phyloP scores from a whole-genome alignment of 352 stramenopile genomes.

The Phytophthora multivora region DNA sequence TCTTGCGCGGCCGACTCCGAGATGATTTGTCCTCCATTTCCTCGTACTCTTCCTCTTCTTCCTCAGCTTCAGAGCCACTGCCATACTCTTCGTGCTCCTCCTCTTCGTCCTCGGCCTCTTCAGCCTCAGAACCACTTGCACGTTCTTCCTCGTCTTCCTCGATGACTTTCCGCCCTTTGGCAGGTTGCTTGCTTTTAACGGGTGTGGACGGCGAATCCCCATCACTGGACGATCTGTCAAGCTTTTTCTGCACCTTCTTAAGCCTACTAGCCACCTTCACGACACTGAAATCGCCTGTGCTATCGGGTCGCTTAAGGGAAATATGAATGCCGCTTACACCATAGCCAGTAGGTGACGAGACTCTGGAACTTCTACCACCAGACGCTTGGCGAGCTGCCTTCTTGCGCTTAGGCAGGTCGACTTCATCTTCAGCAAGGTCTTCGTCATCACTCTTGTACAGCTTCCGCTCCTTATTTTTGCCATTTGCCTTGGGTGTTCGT shows the following conservation, averaged over 20 bases:
- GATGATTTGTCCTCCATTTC: constrained; percentile 41
- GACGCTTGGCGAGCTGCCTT: constrained; percentile 42
- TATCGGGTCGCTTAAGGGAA: constrained; percentile 31
- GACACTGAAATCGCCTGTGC: constrained; percentile 36
- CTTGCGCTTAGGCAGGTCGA: constrained; percentile 38
- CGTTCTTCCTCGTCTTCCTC: constrained; percentile 50
- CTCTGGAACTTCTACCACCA: constrained; percentile 26
- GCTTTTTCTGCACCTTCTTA: constrained; percentile 49
- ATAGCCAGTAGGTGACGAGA: constrained; percentile 27
- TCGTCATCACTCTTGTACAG: constrained; percentile 57
- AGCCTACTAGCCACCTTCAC: constrained; percentile 47
- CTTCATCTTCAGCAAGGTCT: constrained; percentile 51
- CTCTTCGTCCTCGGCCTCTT: constrained; percentile 29
- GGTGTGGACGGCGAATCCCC: constrained; percentile 17
- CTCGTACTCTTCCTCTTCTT: constrained; percentile 52
- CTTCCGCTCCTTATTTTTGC: constrained; percentile 42
- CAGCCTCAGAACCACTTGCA: constrained; percentile 43
- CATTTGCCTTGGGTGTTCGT: constrained; percentile 41
- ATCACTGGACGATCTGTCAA: constrained; percentile 25
- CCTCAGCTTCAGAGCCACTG: constrained; percentile 46
- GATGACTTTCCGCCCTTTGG: constrained; percentile 9
- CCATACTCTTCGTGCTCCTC: constrained; percentile 30
- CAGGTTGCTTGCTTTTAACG: constrained; percentile 16
- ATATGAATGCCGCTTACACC: constrained; percentile 48
- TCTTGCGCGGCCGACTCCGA: constrained; percentile 43